Base-by-base conservation (phyloP, 176 grass and related monocot genomes). In the Carex scoparia region DNA sequence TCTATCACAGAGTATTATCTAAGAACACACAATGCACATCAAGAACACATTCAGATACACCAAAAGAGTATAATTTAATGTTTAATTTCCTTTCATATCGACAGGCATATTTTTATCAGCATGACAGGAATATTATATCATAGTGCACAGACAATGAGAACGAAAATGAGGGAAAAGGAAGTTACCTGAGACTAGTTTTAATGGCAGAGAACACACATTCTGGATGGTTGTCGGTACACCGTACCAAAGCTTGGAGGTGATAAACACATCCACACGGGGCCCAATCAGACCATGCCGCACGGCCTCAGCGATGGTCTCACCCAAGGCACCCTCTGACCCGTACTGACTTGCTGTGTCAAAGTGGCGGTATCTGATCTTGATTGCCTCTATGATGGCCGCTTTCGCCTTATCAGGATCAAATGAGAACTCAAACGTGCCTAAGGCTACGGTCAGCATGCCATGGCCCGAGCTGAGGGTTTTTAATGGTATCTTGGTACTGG, bases 341-440 rank as follows among this genome's bases (percentile, higher is more conserved):
- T 94, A 94, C 63, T 87, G 0, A 53, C 12, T 1, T 12, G 93
- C 93, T 1, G 93, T 90, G 88, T 92, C 93, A 63, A 92, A 89
- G 84, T 94, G 93, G 86, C 88, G 93, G 82, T 54, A 94, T 1
- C 93, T 88, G 7, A 81, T 61, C 77, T 87, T 90, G 78, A 92
- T 72, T 33, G 93, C 93, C 23, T 85, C 84, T 12, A 92, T 40
- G 59, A 90, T 81, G 1, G 90, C 88, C 46, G 32, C 2, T 74
- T 30, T 85, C 18, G 9, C 55, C 15, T 32, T 11, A 49, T 88
- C 81, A 40, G 38, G 37, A 37, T 48, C 19, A 0, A 32, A 0
- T 0, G 86, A 62, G 31, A 23, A 65, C 67, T 16, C 38, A 15
- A 87, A 72, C 58, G 90, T 92, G 73, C 92, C 92, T 82, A 92